These are phyloP conservation scores for Penicillium polonicum DNA, from an alignment of 2,329 filamentous ascomycete genomes.

Conservation along the genomic window DNA sequence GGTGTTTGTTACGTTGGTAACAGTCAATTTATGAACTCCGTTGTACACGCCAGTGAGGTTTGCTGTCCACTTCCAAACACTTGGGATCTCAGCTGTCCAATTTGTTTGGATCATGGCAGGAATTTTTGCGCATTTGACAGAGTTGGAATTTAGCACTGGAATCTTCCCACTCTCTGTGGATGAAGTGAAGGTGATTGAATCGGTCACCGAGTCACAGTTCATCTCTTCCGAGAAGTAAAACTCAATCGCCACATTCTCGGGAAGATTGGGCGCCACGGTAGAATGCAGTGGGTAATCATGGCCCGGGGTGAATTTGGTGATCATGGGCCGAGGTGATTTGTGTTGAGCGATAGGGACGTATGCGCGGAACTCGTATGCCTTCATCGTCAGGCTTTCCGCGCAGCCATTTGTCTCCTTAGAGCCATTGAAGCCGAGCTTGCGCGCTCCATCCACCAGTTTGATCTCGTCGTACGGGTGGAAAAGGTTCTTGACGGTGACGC, in stretches of 20 bases:
- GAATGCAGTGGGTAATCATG: constrained; percentile 60
- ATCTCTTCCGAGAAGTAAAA: constrained; percentile 61
- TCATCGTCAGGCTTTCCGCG: constrained; percentile 52
- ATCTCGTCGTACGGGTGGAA: constrained; percentile 61
- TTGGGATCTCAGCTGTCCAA: constrained; percentile 54
- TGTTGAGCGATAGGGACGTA: constrained; percentile 56
- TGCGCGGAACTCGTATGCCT: constrained; percentile 59
- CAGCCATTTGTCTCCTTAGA: constrained; percentile 56
- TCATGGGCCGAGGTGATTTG: constrained; percentile 52
- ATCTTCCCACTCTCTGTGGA: constrained; percentile 49
- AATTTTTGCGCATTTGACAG: constrained; percentile 48
- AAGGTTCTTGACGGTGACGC: constrained; percentile 59
- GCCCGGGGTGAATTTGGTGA: constrained; percentile 60
- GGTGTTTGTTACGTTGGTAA: constrained; percentile 53
- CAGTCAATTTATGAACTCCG: constrained; percentile 58
- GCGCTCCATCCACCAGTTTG: constrained; percentile 47
- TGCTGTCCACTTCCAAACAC: constrained; percentile 53
- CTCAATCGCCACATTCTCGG: constrained; percentile 48
- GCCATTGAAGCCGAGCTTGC: constrained; percentile 48
- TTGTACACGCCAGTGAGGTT: constrained; percentile 58
- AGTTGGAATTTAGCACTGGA: constrained; percentile 46
- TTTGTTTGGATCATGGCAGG: constrained; percentile 28
- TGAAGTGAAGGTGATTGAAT: constrained; percentile 53
- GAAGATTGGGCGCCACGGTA: constrained; percentile 39
- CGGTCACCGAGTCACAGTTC: constrained; percentile 56